Percentiles rank a stretch among this genome's conserved stretches.
phyloP scores from a whole-genome alignment of 495 filamentous ascomycete genomes.

The Aspergillus sparsus region DNA sequence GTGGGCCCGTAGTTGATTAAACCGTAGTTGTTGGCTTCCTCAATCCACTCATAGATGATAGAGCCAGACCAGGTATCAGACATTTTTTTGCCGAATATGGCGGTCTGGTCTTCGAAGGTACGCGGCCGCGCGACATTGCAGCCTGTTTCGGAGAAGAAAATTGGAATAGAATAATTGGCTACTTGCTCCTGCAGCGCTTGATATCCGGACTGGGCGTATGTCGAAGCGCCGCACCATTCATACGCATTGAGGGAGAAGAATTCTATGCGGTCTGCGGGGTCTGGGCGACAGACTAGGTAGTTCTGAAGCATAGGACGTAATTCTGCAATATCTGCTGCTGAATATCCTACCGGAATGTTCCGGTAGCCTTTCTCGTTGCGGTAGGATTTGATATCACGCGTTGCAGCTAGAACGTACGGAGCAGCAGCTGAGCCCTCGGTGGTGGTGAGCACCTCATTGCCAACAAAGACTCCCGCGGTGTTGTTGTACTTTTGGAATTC shows the following conservation, averaged over 20 bases:
- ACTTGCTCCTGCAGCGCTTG: conserved; percentile 59
- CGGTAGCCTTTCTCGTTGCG: conserved; percentile 77
- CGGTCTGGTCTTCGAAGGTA: conserved; percentile 71
- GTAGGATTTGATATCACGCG: conserved; percentile 80
- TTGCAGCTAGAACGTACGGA: conserved; percentile 79
- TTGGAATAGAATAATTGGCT: conserved; percentile 67
- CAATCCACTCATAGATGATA: conserved; percentile 89
- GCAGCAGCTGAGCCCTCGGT: conserved; percentile 64
- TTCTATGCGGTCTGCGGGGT: conserved; percentile 70
- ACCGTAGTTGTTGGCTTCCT: conserved; percentile 83
- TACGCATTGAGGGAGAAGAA: conserved; percentile 88
- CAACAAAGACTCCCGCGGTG: conserved; percentile 78
- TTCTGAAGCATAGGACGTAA: conserved; percentile 86
- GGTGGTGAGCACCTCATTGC: conserved; percentile 74
- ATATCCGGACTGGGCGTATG: conserved; percentile 71
- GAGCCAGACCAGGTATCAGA: conserved; percentile 73
- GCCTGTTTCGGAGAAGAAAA: conserved; percentile 84
- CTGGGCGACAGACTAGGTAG: conserved; percentile 75
- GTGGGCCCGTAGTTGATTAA: conserved; percentile 72
- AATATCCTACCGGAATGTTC: conserved; percentile 82
- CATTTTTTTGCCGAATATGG: conserved; percentile 78
- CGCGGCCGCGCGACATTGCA: conserved; percentile 69
- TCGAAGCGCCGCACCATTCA: conserved; percentile 77
- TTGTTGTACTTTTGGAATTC: conserved; percentile 78
- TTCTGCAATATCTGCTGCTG: conserved; percentile 80